phyloP scores from a whole-genome alignment of 1,284 basidiomycete genomes.

The Irpex sp. region DNA sequence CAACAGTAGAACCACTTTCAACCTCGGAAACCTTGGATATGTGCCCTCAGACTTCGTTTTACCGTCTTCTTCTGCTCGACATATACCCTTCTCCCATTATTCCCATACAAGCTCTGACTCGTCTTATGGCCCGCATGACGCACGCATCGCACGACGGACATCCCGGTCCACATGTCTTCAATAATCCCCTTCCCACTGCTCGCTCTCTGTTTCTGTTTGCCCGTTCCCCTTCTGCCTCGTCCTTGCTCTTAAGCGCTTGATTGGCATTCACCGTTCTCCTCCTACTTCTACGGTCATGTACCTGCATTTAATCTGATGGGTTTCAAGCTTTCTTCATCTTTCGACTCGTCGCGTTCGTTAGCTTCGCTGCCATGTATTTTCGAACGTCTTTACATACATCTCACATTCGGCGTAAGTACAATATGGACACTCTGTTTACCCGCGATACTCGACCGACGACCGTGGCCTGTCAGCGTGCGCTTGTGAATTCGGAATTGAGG shows the following conservation, averaged over 20 bases:
- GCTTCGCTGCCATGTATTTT: not conserved
- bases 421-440: not conserved
- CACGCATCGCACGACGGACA: slow-evolving; percentile 32
- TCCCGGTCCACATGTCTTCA: slow-evolving; percentile 25
- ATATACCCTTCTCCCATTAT: slow-evolving; percentile 16
- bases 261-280: slow-evolving; percentile 16
- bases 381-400: not conserved
- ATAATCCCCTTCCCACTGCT: not conserved
- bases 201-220: not conserved
- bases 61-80: slow-evolving; percentile 9
- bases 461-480: not conserved
- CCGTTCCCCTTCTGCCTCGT: slow-evolving; percentile 14
- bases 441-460: not conserved
- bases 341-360: not conserved
- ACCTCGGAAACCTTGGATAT: slow-evolving; percentile 4
- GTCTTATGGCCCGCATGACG: slow-evolving; percentile 33
- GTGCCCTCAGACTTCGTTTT: slow-evolving; percentile 8
- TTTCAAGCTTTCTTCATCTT: slow-evolving; percentile 2
- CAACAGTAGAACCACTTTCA: slow-evolving; percentile 46
- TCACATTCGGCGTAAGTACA: not conserved
- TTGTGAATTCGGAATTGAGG: slow-evolving; percentile 12
- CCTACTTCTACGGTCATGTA: slow-evolving; percentile 29
- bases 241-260: slow-evolving; percentile 15
- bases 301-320: slow-evolving; percentile 34
- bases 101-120: not conserved